A percentile compares a stretch with the other conserved stretches of the same genome.
phyloP scores from a whole-genome alignment of 2,329 filamentous ascomycete genomes.

The Chrysoporthe austroafricana region DNA sequence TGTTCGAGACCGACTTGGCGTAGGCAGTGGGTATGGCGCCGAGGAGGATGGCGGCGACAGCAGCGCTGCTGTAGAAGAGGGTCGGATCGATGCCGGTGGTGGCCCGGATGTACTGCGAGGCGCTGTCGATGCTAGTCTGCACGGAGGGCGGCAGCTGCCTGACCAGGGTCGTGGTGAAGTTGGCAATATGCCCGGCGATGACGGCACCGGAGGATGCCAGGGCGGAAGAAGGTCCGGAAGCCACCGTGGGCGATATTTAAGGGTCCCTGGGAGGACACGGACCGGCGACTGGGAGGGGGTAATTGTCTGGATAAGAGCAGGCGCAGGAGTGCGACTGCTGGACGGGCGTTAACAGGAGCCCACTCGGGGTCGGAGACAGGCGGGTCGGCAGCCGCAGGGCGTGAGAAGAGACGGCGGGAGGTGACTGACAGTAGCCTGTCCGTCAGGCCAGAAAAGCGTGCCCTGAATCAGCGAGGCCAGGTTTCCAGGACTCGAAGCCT shows the following conservation, averaged over 20 bases:
- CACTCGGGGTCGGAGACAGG: background rate
- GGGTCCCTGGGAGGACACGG: constrained; percentile 46
- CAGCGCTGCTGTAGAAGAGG: constrained; percentile 55
- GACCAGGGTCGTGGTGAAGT: constrained; percentile 51
- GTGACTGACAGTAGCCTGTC: background rate
- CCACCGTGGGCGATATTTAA: constrained; percentile 58
- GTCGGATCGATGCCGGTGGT: constrained; percentile 55
- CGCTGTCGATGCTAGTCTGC: constrained; percentile 59
- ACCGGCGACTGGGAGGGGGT: constrained; percentile 17
- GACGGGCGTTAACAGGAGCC: background rate
- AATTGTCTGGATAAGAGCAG: background rate
- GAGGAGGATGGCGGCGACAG: constrained; percentile 52
- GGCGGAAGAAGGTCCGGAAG: constrained; percentile 57
- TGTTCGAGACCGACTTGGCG: constrained; percentile 32
- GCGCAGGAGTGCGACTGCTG: background rate
- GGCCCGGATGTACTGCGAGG: constrained; percentile 55
- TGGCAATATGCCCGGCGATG: constrained; percentile 52
- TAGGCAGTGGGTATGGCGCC: constrained; percentile 47
- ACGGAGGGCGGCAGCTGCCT: constrained; percentile 49
- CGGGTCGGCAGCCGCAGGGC: background rate
- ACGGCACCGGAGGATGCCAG: constrained; percentile 66
- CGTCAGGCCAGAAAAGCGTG: background rate
- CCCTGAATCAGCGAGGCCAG: constrained; percentile 13
- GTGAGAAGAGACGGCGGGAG: background rate
- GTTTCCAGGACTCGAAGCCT: constrained; percentile 12